Evolutionary conservation across 495 filamentous ascomycete genomes (phyloP).

Genomic region (Penicillium canariense): DNA sequence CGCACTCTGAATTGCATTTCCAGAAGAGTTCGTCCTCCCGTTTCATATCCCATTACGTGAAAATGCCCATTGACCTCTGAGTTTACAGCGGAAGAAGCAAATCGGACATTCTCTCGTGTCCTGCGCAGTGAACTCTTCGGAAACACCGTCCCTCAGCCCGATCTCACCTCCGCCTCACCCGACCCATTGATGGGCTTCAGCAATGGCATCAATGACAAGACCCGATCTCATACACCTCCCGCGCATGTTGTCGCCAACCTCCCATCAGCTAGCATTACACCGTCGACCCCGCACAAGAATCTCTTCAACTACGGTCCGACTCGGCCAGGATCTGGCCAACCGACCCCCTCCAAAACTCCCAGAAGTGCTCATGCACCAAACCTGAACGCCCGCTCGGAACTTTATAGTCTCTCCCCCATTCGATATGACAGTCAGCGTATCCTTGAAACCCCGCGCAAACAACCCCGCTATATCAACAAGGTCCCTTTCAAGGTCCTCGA

Average conservation of each 20-base stretch:
- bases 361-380: constrained; percentile 82
- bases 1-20: constrained; percentile 88
- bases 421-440: constrained; percentile 87
- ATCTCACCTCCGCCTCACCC: constrained; percentile 62
- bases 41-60: not conserved
- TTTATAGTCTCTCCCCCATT: constrained; percentile 92
- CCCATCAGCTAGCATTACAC: constrained; percentile 70
- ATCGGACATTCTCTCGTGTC: constrained; percentile 84
- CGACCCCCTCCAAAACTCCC: constrained; percentile 85
- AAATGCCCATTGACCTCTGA: not conserved
- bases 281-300: constrained; percentile 95
- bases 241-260: constrained; percentile 58
- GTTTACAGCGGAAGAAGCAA: constrained; percentile 84
- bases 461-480: constrained; percentile 85
- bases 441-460: constrained; percentile 82
- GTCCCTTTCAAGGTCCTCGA: constrained; percentile 97
- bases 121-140: constrained; percentile 90
- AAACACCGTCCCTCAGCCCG: constrained; percentile 76
- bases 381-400: constrained; percentile 80
- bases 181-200: constrained; percentile 59
- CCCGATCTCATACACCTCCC: constrained; percentile 78
- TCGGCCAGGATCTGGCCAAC: constrained; percentile 67
- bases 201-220: constrained; percentile 62
- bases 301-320: constrained; percentile 91
- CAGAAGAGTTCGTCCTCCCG: constrained; percentile 70